Evolutionary conservation across 1,284 basidiomycete species (phyloP).

Genomic region (Salmacisia buchloeana): DNA sequence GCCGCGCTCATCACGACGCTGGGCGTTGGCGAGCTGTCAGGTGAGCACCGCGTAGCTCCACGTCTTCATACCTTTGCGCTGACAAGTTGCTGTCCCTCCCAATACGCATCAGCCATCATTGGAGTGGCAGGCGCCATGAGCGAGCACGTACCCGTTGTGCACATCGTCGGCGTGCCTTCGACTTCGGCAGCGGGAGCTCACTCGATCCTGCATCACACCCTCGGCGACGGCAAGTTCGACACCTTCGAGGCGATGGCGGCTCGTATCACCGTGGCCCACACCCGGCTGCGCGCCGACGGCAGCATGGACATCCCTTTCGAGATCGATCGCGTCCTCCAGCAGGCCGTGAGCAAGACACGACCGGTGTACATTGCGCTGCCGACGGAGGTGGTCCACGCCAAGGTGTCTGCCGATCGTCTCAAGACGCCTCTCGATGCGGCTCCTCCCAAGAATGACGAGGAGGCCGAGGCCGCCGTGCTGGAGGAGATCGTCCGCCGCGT

Average conservation of each 20-base stretch:
- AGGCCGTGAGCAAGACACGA: constrained; percentile 67
- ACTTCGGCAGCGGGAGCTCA: constrained; percentile 62
- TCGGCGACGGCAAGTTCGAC: constrained; percentile 55
- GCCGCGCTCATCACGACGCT: constrained; percentile 60
- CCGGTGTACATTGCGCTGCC: constrained; percentile 86
- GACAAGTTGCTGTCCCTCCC: constrained; percentile 48
- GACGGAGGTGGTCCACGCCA: constrained; percentile 69
- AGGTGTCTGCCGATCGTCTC: constrained; percentile 65
- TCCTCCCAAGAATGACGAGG: constrained; percentile 56
- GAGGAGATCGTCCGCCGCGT: constrained; percentile 64
- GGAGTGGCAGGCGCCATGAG: constrained; percentile 58
- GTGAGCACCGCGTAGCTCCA: constrained; percentile 60
- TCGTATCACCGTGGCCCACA: constrained; percentile 59
- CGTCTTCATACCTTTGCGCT: not conserved
- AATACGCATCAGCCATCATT: constrained; percentile 24
- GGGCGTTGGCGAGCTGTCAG: constrained; percentile 76
- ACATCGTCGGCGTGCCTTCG: constrained; percentile 81
- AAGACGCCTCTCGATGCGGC: constrained; percentile 54
- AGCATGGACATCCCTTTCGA: constrained; percentile 55
- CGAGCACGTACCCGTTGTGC: constrained; percentile 85
- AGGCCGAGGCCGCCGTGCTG: constrained; percentile 55
- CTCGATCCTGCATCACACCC: constrained; percentile 52
- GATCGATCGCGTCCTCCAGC: constrained; percentile 73
- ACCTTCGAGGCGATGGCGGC: constrained; percentile 72
- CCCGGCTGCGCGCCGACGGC: constrained; percentile 12